A percentile compares a stretch with the other conserved stretches of the same genome.
phyloP scores from a whole-genome alignment of 768 basidiomycete species.

The Chiua virens region DNA sequence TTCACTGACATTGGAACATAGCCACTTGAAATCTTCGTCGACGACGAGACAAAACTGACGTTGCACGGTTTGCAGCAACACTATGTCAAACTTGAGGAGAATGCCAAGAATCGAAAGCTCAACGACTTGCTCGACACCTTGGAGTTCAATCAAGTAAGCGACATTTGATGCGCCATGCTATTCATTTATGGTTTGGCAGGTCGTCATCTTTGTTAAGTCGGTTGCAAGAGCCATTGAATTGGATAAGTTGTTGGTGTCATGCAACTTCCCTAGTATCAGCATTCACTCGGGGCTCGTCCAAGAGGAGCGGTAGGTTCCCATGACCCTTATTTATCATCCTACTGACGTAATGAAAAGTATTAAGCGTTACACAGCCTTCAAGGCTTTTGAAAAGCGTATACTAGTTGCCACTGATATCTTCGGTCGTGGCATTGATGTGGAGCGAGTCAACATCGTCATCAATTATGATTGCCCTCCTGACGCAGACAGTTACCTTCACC shows the following conservation, averaged over 20 bases:
- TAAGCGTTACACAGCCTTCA: slow-evolving; percentile 94
- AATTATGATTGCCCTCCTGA: slow-evolving; percentile 98
- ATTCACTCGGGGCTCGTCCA: slow-evolving; percentile 95
- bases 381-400: slow-evolving; percentile 99
- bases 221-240: slow-evolving; percentile 95
- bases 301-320: slow-evolving; percentile 81
- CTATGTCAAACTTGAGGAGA: slow-evolving; percentile 95
- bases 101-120: slow-evolving; percentile 92
- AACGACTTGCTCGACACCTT: slow-evolving; percentile 94
- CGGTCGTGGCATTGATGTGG: slow-evolving; percentile 98
- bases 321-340: neutral
- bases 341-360: slow-evolving; percentile 55
- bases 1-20: slow-evolving; percentile 30
- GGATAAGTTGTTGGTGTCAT: slow-evolving; percentile 93
- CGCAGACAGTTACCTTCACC: slow-evolving; percentile 97
- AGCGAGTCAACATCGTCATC: slow-evolving; percentile 98
- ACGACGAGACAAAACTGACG: slow-evolving; percentile 98
- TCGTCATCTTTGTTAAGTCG: slow-evolving; percentile 99
- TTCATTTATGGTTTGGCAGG: slow-evolving; percentile 47
- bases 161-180: neutral
- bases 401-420: slow-evolving; percentile 99
- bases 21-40: slow-evolving; percentile 99
- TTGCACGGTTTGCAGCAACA: slow-evolving; percentile 98
- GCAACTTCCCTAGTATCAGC: slow-evolving; percentile 97
- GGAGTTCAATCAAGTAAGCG: slow-evolving; percentile 92